Percentiles rank a stretch among this genome's conserved stretches.
Evolutionary conservation across 1,284 basidiomycete species (phyloP).

Genomic region (Pterulicium gracile): DNA sequence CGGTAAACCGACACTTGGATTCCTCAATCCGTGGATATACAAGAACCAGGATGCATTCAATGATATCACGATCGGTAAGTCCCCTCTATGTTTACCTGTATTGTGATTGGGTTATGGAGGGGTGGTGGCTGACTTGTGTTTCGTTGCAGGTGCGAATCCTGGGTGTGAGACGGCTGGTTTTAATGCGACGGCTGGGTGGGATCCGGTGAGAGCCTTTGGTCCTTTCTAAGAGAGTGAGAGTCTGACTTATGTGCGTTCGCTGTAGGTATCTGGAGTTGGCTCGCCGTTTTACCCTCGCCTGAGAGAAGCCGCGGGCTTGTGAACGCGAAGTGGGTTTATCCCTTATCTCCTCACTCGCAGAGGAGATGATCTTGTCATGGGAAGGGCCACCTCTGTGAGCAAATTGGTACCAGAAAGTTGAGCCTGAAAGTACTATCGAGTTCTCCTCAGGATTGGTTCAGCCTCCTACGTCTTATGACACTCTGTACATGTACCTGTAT

Average conservation of each 20-base stretch:
- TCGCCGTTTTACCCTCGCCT: not conserved
- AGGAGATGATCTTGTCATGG: too few species aligned
- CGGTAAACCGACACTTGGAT: constrained; percentile 28
- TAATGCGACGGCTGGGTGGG: constrained; percentile 19
- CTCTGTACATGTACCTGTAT: too few species aligned
- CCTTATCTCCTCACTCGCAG: too few species aligned
- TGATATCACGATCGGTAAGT: constrained; percentile 2
- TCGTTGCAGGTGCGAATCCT: constrained; percentile 12
- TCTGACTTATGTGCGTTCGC: not conserved
- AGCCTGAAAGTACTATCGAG: too few species aligned
- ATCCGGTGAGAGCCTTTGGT: constrained; percentile 11
- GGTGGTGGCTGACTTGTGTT: not conserved
- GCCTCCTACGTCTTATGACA: too few species aligned
- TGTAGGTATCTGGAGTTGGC: not conserved
- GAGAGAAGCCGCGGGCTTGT: not conserved
- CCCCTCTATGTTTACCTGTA: not conserved
- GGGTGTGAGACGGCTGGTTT: constrained; percentile 21
- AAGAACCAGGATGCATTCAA: constrained; percentile 15
- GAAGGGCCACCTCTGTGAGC: too few species aligned
- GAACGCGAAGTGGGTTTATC: too few species aligned
- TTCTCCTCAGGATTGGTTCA: too few species aligned
- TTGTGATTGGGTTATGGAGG: not conserved
- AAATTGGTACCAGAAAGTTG: too few species aligned
- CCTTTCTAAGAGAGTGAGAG: not conserved
- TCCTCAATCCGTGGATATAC: constrained; percentile 15